Percentiles rank a stretch among this genome's conserved stretches.
Conservation (phyloP, 352 stramenopile species). For the Phytophthora cactorum region DNA sequence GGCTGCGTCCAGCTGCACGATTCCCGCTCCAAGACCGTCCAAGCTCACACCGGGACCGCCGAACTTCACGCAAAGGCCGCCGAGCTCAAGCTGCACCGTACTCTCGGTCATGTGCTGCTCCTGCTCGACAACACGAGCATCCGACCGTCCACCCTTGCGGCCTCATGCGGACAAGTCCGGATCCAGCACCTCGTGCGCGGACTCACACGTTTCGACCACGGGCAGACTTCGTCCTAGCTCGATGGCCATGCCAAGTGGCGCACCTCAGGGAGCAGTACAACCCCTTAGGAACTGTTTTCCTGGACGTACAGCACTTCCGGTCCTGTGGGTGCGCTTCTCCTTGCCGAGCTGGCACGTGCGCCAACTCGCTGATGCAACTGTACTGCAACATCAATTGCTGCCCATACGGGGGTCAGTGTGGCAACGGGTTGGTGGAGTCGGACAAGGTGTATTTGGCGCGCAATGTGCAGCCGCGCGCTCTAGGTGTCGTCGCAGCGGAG, state of each 20-base stretch:
- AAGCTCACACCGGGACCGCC: background rate
- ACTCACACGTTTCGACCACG: background rate
- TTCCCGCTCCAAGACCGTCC: background rate
- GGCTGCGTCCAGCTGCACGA: background rate
- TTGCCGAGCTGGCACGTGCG: background rate
- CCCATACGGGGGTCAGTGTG: conserved; percentile 6
- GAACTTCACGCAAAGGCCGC: background rate
- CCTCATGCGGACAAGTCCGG: background rate
- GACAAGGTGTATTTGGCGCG: background rate
- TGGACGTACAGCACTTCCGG: background rate
- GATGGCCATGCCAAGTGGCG: background rate
- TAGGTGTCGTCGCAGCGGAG: conserved; percentile 2
- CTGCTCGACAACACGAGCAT: background rate
- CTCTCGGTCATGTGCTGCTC: background rate
- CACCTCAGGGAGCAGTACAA: conserved; percentile 13
- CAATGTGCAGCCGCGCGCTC: background rate
- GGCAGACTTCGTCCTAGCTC: conserved; percentile 1
- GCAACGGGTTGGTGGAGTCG: conserved; percentile 8
- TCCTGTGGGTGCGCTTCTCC: background rate
- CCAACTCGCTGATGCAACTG: conserved; percentile 3
- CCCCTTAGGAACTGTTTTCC: conserved; percentile 3
- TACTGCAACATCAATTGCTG: conserved; percentile 19
- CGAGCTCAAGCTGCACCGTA: background rate
- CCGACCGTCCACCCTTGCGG: background rate
- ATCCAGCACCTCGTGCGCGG: background rate